Evolutionary conservation across 352 stramenopile genomes (phyloP).

Genomic region (Blastocystis sp.): DNA sequence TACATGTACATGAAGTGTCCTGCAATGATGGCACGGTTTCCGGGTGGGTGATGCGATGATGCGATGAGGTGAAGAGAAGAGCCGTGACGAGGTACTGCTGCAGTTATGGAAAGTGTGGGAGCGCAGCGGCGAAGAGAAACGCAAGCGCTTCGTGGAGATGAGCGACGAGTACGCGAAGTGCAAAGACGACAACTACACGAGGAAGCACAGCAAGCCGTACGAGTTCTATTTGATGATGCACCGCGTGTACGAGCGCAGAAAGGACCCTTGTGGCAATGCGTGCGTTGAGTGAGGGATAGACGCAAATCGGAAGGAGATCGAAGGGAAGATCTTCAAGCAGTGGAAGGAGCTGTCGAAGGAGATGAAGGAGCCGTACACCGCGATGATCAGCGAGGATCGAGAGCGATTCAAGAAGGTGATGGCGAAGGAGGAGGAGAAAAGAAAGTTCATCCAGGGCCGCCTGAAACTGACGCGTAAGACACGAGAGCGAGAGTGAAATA

Average conservation of each 20-base stretch:
- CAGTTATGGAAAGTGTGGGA: neutral
- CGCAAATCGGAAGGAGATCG: neutral
- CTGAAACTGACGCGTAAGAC: neutral
- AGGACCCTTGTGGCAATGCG: neutral
- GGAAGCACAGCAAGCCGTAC: neutral
- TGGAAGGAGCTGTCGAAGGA: slow-evolving; percentile 22
- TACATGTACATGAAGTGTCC: slow-evolving; percentile 2
- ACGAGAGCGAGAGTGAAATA: neutral
- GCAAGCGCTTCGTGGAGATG: neutral
- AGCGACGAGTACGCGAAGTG: neutral
- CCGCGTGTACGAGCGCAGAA: neutral
- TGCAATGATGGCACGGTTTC: neutral
- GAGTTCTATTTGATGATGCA: neutral
- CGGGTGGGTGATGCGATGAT: neutral
- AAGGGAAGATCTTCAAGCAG: neutral
- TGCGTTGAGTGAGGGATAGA: neutral
- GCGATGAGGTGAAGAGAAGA: neutral
- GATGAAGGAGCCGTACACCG: neutral
- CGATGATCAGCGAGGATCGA: neutral
- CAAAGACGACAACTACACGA: neutral
- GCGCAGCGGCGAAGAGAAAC: neutral
- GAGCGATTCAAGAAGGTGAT: slow-evolving; percentile 24
- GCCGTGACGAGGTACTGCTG: neutral
- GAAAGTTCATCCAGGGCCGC: neutral
- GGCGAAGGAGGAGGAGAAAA: slow-evolving; percentile 2